These are phyloP conservation scores for Beauveria sp. DNA, from an alignment of 2,329 filamentous ascomycete genomes.

Conservation along the genomic window DNA sequence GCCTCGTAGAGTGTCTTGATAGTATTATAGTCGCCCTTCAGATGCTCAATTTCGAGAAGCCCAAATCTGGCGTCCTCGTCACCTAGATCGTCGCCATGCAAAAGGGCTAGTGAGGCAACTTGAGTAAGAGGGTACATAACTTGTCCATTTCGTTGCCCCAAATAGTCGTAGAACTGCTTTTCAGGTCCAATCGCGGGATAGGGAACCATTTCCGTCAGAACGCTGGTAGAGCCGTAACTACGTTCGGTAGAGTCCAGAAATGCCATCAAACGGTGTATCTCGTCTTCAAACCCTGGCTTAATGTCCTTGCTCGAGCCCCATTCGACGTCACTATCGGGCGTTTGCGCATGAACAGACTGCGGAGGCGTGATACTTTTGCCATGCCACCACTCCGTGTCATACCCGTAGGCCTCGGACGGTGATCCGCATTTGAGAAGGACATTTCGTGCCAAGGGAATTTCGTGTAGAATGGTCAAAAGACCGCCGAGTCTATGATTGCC, in stretches of 20 bases:
- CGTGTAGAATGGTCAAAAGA: conserved; percentile 51
- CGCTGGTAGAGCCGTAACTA: conserved; percentile 49
- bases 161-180: conserved; percentile 36
- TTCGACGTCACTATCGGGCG: conserved; percentile 18
- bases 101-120: conserved; percentile 21
- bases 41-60: conserved; percentile 34
- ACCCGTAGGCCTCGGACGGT: conserved; percentile 42
- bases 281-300: conserved; percentile 38
- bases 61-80: conserved; percentile 32
- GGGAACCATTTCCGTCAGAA: conserved; percentile 33
- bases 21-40: conserved; percentile 15
- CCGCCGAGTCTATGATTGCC: conserved; percentile 40
- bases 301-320: conserved; percentile 23
- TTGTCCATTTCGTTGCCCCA: conserved; percentile 25
- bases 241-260: conserved; percentile 55
- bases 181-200: conserved; percentile 28
- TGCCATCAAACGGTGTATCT: conserved; percentile 55
- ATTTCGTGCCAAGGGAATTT: conserved; percentile 52
- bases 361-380: conserved; percentile 42
- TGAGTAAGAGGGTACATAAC: conserved; percentile 26
- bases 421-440: conserved; percentile 39
- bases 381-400: conserved; percentile 54
- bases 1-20: conserved; percentile 25
- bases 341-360: conserved; percentile 19
- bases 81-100: conserved; percentile 24